Percentiles rank a stretch among this genome's conserved stretches.
These are phyloP conservation scores for Cytospora paraplurivora DNA, from an alignment of 2,329 filamentous ascomycete species.

Conservation along the genomic window DNA sequence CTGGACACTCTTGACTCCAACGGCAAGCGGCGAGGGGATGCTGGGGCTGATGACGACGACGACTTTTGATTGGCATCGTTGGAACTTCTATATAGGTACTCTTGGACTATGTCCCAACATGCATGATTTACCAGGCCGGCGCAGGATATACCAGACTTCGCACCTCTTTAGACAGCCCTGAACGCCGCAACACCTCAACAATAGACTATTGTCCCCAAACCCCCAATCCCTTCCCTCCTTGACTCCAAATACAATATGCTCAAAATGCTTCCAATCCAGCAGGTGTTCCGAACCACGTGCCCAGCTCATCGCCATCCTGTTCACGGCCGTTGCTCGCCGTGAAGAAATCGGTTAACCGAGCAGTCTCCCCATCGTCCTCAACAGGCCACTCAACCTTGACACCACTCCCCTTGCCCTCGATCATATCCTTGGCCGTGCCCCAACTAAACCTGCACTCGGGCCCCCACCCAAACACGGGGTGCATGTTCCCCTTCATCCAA, in stretches of 20 bases:
- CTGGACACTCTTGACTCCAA: slow-evolving; percentile 62
- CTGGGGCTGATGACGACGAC: slow-evolving; percentile 57
- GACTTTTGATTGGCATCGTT: slow-evolving; percentile 49
- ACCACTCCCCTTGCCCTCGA: slow-evolving; percentile 71
- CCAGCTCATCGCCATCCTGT: slow-evolving; percentile 65
- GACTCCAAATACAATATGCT: slow-evolving; percentile 33
- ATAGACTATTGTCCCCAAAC: background rate
- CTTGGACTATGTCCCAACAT: background rate
- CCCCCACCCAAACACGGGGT: slow-evolving; percentile 94
- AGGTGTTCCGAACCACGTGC: slow-evolving; percentile 80
- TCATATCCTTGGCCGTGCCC: slow-evolving; percentile 91
- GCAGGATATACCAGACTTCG: slow-evolving; percentile 26
- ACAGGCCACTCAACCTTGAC: slow-evolving; percentile 83
- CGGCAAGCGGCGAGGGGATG: slow-evolving; percentile 53
- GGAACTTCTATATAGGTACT: slow-evolving; percentile 22
- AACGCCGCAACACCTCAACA: slow-evolving; percentile 16
- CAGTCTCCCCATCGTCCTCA: slow-evolving; percentile 69
- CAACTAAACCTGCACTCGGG: slow-evolving; percentile 92
- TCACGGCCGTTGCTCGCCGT: slow-evolving; percentile 43
- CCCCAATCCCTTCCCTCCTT: background rate
- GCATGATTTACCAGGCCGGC: slow-evolving; percentile 14
- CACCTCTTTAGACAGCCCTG: slow-evolving; percentile 14
- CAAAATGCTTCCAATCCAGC: slow-evolving; percentile 71
- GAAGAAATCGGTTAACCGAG: slow-evolving; percentile 78
- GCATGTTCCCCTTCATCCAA: slow-evolving; percentile 86